These are phyloP conservation scores for Neonectria magnoliae DNA, from an alignment of 2,329 filamentous ascomycete species.

Conservation along the genomic window DNA sequence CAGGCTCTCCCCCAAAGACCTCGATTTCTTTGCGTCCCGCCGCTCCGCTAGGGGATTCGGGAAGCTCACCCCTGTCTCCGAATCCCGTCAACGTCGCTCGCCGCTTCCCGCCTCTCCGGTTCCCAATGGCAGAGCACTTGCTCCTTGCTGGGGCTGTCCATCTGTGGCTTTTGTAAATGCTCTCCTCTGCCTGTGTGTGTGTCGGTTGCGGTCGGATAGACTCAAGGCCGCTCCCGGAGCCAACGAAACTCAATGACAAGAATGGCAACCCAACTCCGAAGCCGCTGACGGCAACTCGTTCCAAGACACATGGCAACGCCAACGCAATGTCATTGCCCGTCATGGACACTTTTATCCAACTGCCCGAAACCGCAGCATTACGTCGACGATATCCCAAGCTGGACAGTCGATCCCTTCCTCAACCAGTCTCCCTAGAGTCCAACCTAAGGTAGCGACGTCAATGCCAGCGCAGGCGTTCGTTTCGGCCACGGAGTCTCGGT, in stretches of 20 bases:
- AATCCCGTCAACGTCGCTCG: constrained; percentile 18
- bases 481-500: constrained; percentile 27
- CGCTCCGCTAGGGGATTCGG: constrained; percentile 20
- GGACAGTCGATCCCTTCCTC: constrained; percentile 34
- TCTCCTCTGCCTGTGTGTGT: neutral
- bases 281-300: constrained; percentile 32
- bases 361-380: constrained; percentile 34
- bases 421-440: constrained; percentile 26
- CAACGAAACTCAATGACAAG: constrained; percentile 29
- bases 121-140: neutral
- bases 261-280: constrained; percentile 25
- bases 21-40: constrained; percentile 24
- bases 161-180: neutral
- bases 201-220: constrained; percentile 10
- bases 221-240: constrained; percentile 15
- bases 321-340: constrained; percentile 4
- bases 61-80: constrained; percentile 17
- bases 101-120: constrained; percentile 21
- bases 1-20: constrained; percentile 14
- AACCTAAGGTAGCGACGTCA: constrained; percentile 25
- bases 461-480: constrained; percentile 21
- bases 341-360: neutral
- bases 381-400: constrained; percentile 32
- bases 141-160: neutral
- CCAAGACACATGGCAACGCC: constrained; percentile 23